Base-by-base conservation (phyloP, 257 asterid species). In the Plectranthus barbatus region DNA sequence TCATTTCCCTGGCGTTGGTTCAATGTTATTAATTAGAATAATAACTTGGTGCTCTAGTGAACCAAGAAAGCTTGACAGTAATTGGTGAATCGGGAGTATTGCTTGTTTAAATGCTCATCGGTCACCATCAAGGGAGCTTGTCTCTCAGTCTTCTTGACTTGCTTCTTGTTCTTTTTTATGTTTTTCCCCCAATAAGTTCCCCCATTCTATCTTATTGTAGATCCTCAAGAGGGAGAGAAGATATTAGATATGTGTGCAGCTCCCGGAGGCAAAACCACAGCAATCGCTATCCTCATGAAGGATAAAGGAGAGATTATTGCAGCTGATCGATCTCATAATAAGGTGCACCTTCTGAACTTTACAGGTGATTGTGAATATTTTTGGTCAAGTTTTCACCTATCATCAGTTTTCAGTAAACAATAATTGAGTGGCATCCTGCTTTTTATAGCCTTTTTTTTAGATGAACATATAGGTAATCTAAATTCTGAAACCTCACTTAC, bases 201-300 rank as follows among this genome's bases (percentile, higher is more conserved):
- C 40, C 7, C 47, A 66, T 64, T 24, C 24, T 33, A 67, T 23
- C 67, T 68, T 68, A 21, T 56, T 58, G 14, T 59, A 92, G 99
- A 89, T 83, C 99, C 99, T 65, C 97, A 82, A 66, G 84, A 75
- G 68, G 97, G 97, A 69, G 97, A 92, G 74, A 85, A 77, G 80
- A 75, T 92, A 82, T 70, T 92, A 56, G 99, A 92, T 76, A 83
- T 92, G 99, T 92, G 99, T 73, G 99, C 99, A 54, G 99, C 99
- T 70, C 99, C 99, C 29, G 97, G 97, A 66, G 97, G 97, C 55
- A 92, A 92, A 79, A 92, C 99, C 31, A 92, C 99, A 47, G 99
- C 94, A 2, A 85, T 92, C 74, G 99, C 97, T 15, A 85, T 83
- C 56, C 96, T 89, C 64, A 92, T 92, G 99, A 85, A 82, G 84